A percentile compares a stretch with the other conserved stretches of the same genome.
Conservation (phyloP, 495 filamentous ascomycete species). For the Aspergillus leporis region DNA sequence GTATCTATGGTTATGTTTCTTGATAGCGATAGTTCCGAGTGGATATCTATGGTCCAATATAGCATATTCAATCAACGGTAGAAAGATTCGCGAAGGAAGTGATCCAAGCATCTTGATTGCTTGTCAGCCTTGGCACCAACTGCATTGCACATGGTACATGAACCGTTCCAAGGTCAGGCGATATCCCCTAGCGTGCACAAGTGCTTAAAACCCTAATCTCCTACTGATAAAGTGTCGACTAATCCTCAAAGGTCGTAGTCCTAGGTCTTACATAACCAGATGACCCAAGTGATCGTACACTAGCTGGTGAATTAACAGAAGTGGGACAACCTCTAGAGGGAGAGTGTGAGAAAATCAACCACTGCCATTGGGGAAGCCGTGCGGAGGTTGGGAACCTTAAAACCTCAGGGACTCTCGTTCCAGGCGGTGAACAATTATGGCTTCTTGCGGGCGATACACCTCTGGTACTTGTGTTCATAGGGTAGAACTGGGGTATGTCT, state of each 20-base stretch:
- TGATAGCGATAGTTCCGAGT: no score
- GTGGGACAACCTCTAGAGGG: constrained; percentile 16
- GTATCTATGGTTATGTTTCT: constrained; percentile 1
- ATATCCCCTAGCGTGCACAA: neutral
- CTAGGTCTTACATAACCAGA: constrained; percentile 8
- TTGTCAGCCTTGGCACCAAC: no score
- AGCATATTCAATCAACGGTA: no score
- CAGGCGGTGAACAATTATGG: neutral
- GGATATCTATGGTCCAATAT: no score
- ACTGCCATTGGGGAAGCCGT: constrained; percentile 14
- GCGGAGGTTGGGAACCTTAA: constrained; percentile 1
- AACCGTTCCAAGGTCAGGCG: no score
- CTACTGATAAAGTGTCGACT: neutral
- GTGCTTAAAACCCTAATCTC: neutral
- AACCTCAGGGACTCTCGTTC: neutral
- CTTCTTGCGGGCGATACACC: neutral
- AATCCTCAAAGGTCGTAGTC: neutral
- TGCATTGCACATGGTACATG: no score
- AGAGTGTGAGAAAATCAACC: constrained; percentile 5
- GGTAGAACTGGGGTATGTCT: neutral
- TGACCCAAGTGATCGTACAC: constrained; percentile 4
- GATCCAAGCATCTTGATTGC: no score
- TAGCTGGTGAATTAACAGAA: constrained; percentile 1
- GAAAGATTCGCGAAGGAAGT: no score
- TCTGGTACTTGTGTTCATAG: neutral